Evolutionary conservation across 228 moss, liverwort and hornwort genomes (phyloP).

Genomic region (Sphagnum fallax): DNA sequence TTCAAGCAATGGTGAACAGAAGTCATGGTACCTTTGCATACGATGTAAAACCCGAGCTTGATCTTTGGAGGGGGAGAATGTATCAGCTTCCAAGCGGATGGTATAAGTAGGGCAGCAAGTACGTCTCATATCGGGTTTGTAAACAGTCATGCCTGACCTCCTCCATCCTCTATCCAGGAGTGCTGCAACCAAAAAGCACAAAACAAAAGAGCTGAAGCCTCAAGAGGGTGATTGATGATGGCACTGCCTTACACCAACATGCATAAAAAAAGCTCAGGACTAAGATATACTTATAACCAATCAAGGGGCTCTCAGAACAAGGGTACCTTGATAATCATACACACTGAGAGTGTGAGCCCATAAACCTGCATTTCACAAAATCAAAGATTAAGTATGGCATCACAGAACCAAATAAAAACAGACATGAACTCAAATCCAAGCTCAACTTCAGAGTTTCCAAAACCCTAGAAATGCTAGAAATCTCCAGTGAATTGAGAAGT

Average conservation of each 20-base stretch:
- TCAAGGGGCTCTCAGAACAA: background rate
- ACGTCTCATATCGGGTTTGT: slow-evolving; percentile 75
- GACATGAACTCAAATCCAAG: too few species aligned
- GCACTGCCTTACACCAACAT: too few species aligned
- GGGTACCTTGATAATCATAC: slow-evolving; percentile 89
- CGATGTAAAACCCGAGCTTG: slow-evolving; percentile 83
- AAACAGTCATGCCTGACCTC: slow-evolving; percentile 82
- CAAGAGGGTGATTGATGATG: too few species aligned
- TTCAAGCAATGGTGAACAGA: too few species aligned
- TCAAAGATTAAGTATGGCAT: too few species aligned
- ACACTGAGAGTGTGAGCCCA: slow-evolving; percentile 86
- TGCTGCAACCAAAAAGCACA: slow-evolving; percentile 22
- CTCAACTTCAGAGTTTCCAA: too few species aligned
- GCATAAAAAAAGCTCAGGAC: too few species aligned
- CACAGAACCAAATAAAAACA: too few species aligned
- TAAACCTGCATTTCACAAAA: slow-evolving; percentile 44
- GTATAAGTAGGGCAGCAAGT: slow-evolving; percentile 96
- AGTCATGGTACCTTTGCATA: slow-evolving; percentile 55
- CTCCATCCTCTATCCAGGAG: slow-evolving; percentile 97
- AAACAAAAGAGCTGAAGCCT: too few species aligned
- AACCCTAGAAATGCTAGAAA: too few species aligned
- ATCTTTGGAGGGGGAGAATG: slow-evolving; percentile 62
- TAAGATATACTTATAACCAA: too few species aligned
- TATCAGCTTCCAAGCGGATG: slow-evolving; percentile 65
- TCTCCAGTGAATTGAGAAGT: too few species aligned